Percentiles rank a stretch among this genome's conserved stretches.
Conservation (phyloP, 2,329 filamentous ascomycete genomes). For the Cytospora piceae region DNA sequence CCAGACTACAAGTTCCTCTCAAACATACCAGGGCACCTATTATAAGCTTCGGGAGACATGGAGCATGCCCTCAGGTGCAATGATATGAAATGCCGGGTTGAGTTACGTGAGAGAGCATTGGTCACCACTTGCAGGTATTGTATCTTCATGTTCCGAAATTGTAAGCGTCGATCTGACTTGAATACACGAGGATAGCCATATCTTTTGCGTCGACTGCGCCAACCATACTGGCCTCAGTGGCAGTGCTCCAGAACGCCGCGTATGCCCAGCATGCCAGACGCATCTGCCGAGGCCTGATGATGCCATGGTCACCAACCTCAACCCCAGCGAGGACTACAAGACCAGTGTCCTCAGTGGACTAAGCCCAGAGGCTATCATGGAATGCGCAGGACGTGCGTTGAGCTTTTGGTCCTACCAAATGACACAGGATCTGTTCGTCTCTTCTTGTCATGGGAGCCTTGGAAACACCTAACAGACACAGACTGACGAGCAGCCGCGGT, state of each 20-base stretch:
- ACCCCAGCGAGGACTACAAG: constrained; percentile 87
- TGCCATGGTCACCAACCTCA: constrained; percentile 71
- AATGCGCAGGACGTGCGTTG: constrained; percentile 78
- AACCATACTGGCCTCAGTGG: constrained; percentile 64
- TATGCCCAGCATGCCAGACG: constrained; percentile 77
- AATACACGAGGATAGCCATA: constrained; percentile 61
- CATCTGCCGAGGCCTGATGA: constrained; percentile 74
- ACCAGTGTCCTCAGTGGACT: constrained; percentile 83
- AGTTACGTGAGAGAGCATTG: constrained; percentile 71
- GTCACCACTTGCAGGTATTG: constrained; percentile 85
- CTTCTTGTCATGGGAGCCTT: constrained; percentile 13
- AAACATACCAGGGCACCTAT: too few species aligned
- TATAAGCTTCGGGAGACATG: constrained; percentile 51
- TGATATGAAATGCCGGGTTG: constrained; percentile 71
- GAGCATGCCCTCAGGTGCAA: constrained; percentile 81
- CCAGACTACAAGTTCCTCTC: too few species aligned
- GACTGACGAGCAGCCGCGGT: constrained; percentile 20
- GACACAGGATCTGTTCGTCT: constrained; percentile 76
- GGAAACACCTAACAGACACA: constrained; percentile 31
- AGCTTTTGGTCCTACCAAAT: constrained; percentile 88
- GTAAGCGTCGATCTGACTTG: background rate
- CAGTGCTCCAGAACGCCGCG: constrained; percentile 52
- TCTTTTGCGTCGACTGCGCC: constrained; percentile 81
- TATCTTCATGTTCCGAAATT: constrained; percentile 25
- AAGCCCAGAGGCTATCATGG: constrained; percentile 80